A percentile compares a stretch with the other conserved stretches of the same genome.
These are phyloP conservation scores for Chrysosporium keratinophilum DNA, from an alignment of 2,329 filamentous ascomycete genomes.

Conservation along the genomic window DNA sequence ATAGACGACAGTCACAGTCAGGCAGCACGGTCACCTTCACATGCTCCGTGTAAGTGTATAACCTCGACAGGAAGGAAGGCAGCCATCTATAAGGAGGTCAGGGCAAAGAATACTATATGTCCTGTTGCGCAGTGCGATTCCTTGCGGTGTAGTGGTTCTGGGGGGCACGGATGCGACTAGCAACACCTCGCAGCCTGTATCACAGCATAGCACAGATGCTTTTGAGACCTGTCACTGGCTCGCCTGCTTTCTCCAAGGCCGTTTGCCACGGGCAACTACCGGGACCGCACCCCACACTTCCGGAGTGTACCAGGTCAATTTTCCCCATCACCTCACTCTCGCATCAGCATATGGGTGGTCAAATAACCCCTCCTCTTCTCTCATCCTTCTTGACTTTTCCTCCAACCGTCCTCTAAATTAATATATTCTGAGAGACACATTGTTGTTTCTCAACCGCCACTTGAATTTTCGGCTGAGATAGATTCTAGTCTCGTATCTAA, in stretches of 20 bases:
- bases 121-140: too few species aligned
- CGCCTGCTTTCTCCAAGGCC: neutral
- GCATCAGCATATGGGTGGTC: neutral
- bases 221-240: slow-evolving; percentile 3
- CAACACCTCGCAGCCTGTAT: too few species aligned
- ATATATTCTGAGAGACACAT: slow-evolving; percentile 13
- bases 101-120: too few species aligned
- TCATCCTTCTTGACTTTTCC: slow-evolving; percentile 10
- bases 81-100: too few species aligned
- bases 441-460: neutral
- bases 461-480: neutral
- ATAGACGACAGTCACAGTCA: too few species aligned
- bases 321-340: neutral
- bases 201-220: neutral
- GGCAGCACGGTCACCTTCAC: too few species aligned
- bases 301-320: neutral
- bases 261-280: slow-evolving; percentile 8
- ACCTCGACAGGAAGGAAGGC: too few species aligned
- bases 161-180: too few species aligned
- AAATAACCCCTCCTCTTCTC: slow-evolving; percentile 4
- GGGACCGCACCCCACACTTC: slow-evolving; percentile 9
- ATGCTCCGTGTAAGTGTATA: too few species aligned
- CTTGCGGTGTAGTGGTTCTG: too few species aligned
- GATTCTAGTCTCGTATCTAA: too few species aligned
- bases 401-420: slow-evolving; percentile 7